These are phyloP conservation scores for Solanum megistacrolobum DNA, from an alignment of 257 asterid genomes.

Conservation along the genomic window DNA sequence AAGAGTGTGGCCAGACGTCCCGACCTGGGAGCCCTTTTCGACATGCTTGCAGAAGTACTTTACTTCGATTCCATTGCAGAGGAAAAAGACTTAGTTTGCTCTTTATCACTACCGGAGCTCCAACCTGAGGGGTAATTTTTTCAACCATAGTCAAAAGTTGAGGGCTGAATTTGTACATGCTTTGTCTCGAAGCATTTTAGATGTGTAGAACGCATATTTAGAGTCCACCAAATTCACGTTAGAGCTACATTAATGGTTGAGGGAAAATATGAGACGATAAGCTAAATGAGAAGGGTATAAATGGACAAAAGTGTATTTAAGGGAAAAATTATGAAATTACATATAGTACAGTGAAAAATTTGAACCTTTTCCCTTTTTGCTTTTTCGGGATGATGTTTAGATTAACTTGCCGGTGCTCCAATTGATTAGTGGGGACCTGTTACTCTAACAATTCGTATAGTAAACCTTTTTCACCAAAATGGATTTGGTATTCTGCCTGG, in stretches of 20 bases:
- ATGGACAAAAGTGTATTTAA: not conserved
- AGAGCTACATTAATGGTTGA: not conserved
- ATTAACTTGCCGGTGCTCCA: not conserved
- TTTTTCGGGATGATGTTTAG: not conserved
- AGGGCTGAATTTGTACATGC: not conserved
- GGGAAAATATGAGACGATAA: not conserved
- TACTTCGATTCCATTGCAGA: not conserved
- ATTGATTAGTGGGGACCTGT: not conserved
- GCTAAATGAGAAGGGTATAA: not conserved
- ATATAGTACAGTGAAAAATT: not conserved
- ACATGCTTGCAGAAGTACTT: not conserved
- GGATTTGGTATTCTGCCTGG: not conserved
- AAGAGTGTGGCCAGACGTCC: not conserved
- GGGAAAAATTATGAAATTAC: not conserved
- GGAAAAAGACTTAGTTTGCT: not conserved
- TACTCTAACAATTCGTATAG: not conserved
- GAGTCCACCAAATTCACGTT: not conserved
- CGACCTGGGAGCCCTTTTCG: too few relatives aligned
- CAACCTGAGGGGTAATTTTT: not conserved
- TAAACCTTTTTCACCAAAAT: not conserved
- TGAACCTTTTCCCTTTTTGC: not conserved
- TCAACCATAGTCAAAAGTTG: not conserved
- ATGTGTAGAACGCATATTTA: not conserved
- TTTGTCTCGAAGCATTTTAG: not conserved
- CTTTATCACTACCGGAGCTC: not conserved